Percentiles rank a stretch among this genome's conserved stretches.
Conservation (phyloP, 2,329 filamentous ascomycete species). For the Apiospora hydei region DNA sequence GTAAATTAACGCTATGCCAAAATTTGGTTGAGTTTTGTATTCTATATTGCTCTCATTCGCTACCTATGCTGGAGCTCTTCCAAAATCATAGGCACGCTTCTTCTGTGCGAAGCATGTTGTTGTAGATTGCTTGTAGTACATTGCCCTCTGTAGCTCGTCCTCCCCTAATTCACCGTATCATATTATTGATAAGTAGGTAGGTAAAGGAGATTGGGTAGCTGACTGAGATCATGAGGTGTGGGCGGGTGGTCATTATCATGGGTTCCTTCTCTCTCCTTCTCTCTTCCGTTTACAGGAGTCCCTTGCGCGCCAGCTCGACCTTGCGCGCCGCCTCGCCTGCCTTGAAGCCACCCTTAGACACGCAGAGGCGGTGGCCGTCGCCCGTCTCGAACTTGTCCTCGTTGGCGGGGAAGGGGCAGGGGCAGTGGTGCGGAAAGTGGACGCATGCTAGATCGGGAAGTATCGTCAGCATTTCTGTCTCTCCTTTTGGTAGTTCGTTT, state of each 20-base stretch:
- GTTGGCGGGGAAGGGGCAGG: slow-evolving; percentile 79
- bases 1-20: not conserved
- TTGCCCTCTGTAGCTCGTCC: not conserved
- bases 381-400: slow-evolving; percentile 81
- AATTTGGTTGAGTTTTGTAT: not conserved
- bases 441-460: slow-evolving; percentile 71
- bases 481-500: not conserved
- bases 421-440: slow-evolving; percentile 95
- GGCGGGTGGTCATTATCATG: not conserved
- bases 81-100: not conserved
- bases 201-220: not conserved
- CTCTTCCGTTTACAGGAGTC: slow-evolving; percentile 62
- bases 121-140: not conserved
- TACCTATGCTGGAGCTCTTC: slow-evolving; percentile 7
- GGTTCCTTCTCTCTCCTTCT: not conserved
- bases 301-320: slow-evolving; percentile 81
- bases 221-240: not conserved
- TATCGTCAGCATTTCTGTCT: not conserved
- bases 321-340: slow-evolving; percentile 76
- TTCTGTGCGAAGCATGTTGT: not conserved
- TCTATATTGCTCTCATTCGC: not conserved
- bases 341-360: slow-evolving; percentile 78
- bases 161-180: no score
- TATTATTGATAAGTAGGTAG: no score
- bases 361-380: slow-evolving; percentile 76